These are phyloP conservation scores for Yarrowia keelungensis DNA, from an alignment of 805 yeast genomes.

Conservation along the genomic window DNA sequence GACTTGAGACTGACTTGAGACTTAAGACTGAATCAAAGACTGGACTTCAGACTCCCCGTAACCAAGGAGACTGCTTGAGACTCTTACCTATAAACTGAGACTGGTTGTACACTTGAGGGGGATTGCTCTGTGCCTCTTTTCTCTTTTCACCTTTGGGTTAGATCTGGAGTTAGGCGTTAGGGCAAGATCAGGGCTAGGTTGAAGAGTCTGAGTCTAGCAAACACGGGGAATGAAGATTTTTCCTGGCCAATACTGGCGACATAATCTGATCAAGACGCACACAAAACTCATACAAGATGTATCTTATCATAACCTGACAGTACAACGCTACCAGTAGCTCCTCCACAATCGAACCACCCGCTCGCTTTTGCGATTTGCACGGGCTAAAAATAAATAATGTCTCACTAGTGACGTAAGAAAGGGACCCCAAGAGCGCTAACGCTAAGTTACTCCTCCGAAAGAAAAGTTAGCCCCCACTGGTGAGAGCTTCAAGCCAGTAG, in stretches of 20 bases:
- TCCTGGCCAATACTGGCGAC: too few species aligned
- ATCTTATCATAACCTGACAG: neutral
- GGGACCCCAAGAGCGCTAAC: neutral
- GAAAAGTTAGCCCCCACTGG: neutral
- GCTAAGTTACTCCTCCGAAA: neutral
- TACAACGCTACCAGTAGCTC: neutral
- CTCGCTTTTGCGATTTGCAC: neutral
- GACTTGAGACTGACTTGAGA: too few species aligned
- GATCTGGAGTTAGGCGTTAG: too few species aligned
- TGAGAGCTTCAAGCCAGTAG: neutral
- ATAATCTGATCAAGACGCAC: too few species aligned
- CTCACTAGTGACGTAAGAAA: conserved; percentile 17
- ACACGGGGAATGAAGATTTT: too few species aligned
- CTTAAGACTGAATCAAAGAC: too few species aligned
- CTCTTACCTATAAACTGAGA: too few species aligned
- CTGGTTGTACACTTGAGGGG: too few species aligned
- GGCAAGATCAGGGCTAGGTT: conserved; percentile 11
- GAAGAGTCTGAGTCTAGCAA: neutral
- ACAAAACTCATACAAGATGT: too few species aligned
- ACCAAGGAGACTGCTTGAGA: too few species aligned
- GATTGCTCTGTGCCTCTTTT: too few species aligned
- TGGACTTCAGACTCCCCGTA: too few species aligned
- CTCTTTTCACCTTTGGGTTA: neutral
- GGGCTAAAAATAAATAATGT: conserved; percentile 9
- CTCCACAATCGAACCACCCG: neutral